These are phyloP conservation scores for Clitopilus passeckerianus DNA, from an alignment of 768 basidiomycete genomes.

Conservation along the genomic window DNA sequence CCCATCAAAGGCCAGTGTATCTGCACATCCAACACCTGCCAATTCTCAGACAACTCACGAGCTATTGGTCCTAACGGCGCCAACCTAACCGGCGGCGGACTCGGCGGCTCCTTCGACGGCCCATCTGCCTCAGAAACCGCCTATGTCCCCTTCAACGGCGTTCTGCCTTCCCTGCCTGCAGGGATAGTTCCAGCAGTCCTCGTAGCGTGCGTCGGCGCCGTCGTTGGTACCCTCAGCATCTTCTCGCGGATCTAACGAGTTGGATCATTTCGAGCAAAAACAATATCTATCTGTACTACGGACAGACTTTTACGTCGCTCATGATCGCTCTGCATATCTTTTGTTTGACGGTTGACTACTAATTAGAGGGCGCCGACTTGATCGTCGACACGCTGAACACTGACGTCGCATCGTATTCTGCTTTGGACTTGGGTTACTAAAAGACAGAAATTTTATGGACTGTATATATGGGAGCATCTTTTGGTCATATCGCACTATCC, in stretches of 20 bases:
- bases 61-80: conserved; percentile 70
- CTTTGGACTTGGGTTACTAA: background rate
- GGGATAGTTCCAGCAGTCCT: conserved; percentile 29
- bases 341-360: too few relatives aligned
- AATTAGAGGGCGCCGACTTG: background rate
- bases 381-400: background rate
- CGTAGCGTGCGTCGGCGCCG: conserved; percentile 28
- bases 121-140: conserved; percentile 20
- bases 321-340: too few relatives aligned
- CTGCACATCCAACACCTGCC: conserved; percentile 52
- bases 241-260: conserved; percentile 6
- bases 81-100: conserved; percentile 62
- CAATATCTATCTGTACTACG: background rate
- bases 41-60: conserved; percentile 58
- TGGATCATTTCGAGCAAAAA: background rate
- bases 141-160: conserved; percentile 48
- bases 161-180: conserved; percentile 15
- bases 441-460: background rate
- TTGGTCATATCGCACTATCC: background rate
- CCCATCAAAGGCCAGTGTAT: conserved; percentile 62
- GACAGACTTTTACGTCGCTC: background rate
- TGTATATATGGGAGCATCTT: background rate
- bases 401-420: background rate
- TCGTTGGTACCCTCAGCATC: conserved; percentile 28
- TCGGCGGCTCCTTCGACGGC: conserved; percentile 28